Evolutionary conservation across 2,329 filamentous ascomycete genomes (phyloP), one percentile per base, ranked within the genome.

Genomic region (Pyrenophora teres): DNA sequence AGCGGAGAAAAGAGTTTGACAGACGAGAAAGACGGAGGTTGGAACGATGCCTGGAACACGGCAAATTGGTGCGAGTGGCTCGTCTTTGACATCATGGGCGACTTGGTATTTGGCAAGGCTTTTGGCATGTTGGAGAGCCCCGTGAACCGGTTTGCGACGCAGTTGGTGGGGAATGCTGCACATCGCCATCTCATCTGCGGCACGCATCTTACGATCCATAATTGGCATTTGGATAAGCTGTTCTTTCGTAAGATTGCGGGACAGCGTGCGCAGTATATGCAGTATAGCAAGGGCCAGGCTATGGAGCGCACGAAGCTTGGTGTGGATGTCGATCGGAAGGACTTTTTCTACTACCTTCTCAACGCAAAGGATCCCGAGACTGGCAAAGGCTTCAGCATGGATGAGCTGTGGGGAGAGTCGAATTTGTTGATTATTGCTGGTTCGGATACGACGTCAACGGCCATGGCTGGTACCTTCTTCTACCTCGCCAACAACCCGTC

Each of bases 31-130:
- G 55, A 62, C 27, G 66, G 70, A 33, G 72, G 65, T n/a, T 81
- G 78, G 77, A 72, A 70, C 27, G 45, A 62, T 19, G 60, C 71
- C 13, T 71, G 75, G 60, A 77, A 82, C 47, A 76, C 80, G 56
- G 74, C 75, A 7, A 65, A 75, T 45, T 77, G 75, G 70, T 69
- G 71, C 64, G 67, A 76, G 51, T 80, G 74, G 68, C 62, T 81
- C 32, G 74, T 77, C 9, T 78, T 81, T 53, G 80, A 82, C 50
- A 76, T 82, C 49, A 81, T 83, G 75, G 78, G 77, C 10, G 78
- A 80, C 52, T 59, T 80, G 16, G 74, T 73, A 21, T 77, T 79
- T 57, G 76, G 76, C 2, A 76, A 78, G 57, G 65, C 75, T 36
- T 77, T 80, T 56, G 69, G 70, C 27, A 76, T 77, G 74, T 56